Percentiles rank a stretch among this genome's conserved stretches.
Evolutionary conservation across 2,329 filamentous ascomycete genomes (phyloP).

Genomic region (Microascus cirrosus): DNA sequence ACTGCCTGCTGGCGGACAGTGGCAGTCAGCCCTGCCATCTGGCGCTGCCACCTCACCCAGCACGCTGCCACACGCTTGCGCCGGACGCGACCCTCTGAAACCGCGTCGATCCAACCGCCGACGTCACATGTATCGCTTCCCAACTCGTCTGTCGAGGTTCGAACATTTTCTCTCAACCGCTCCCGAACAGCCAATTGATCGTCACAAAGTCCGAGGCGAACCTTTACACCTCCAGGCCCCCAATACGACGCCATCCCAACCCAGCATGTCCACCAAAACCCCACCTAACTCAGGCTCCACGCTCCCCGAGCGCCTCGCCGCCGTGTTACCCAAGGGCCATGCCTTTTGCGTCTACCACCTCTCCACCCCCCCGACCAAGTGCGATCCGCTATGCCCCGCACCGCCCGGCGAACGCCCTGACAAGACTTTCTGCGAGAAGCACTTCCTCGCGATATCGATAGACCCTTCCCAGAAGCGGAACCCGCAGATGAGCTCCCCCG

Average conservation of each 20-base stretch:
- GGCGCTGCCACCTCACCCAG: background rate
- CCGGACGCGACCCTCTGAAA: background rate
- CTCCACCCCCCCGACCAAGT: constrained; percentile 69
- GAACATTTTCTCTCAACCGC: too few relatives aligned
- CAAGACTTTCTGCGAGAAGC: constrained; percentile 75
- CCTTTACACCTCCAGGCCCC: background rate
- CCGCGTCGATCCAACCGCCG: too few relatives aligned
- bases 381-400: constrained; percentile 67
- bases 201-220: background rate
- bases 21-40: background rate
- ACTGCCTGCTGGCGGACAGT: background rate
- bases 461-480: constrained; percentile 12
- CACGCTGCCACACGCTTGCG: background rate
- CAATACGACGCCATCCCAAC: background rate
- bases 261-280: background rate
- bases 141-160: too few relatives aligned
- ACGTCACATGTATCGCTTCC: too few relatives aligned
- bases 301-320: constrained; percentile 21
- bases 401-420: constrained; percentile 62
- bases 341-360: constrained; percentile 71
- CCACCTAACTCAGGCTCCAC: background rate
- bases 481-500: constrained; percentile 10
- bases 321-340: constrained; percentile 39
- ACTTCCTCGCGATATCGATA: constrained; percentile 53
- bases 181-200: background rate